Percentiles rank a stretch among this genome's conserved stretches.
Conservation (phyloP, 129 eudicot species). For the Tagetes erecta region DNA sequence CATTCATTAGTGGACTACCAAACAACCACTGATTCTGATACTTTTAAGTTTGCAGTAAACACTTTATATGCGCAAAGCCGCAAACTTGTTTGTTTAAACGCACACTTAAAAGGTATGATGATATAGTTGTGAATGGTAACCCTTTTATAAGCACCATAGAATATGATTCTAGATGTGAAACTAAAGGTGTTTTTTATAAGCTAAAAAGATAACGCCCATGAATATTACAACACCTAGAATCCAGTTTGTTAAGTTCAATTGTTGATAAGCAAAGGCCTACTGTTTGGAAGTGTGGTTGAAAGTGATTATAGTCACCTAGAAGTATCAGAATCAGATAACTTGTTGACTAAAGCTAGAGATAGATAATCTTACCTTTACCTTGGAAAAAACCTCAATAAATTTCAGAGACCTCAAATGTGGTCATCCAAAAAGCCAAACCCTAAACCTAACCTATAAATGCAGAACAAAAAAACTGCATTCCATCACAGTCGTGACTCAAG, state of each 20-base stretch:
- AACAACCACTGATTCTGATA: not conserved
- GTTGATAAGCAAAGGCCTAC: not conserved
- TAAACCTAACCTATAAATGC: conserved; percentile 9
- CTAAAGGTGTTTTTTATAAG: not conserved
- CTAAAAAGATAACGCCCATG: not conserved
- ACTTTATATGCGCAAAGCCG: not conserved
- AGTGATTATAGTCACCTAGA: not conserved
- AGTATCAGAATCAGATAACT: conserved; percentile 1
- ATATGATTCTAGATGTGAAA: not conserved
- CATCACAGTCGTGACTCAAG: not conserved
- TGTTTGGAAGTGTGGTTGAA: not conserved
- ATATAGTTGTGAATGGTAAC: not conserved
- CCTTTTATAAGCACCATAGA: not conserved
- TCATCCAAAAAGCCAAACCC: conserved; percentile 2
- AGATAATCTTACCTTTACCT: not conserved
- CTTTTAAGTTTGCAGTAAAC: not conserved
- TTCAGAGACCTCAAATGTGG: not conserved
- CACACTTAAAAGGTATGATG: not conserved
- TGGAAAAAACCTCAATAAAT: not conserved
- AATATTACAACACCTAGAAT: not conserved
- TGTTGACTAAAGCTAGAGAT: not conserved
- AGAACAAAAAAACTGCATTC: not conserved
- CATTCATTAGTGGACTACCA: not conserved
- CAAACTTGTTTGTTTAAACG: not conserved
- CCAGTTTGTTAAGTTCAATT: not conserved